These are phyloP conservation scores for Aristolochia fimbriata DNA, from an alignment of 164 flowering plant species.

Conservation along the genomic window DNA sequence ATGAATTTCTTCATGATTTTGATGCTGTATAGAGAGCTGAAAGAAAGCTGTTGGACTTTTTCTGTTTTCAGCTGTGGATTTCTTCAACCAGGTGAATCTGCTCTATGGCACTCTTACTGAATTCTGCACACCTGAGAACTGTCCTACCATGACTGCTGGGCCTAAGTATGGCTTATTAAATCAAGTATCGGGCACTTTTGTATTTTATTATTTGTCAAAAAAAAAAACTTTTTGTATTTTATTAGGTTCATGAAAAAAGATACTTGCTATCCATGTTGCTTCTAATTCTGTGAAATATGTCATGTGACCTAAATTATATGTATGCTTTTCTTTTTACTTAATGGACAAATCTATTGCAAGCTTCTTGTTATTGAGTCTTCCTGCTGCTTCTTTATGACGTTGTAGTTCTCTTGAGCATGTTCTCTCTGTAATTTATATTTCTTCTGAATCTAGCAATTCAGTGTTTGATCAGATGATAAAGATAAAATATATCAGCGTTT, in stretches of 20 bases:
- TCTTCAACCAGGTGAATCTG: conserved; percentile 99
- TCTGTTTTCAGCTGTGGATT: conserved; percentile 85
- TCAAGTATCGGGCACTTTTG: conserved; percentile 1
- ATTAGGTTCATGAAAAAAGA: conserved; percentile 3
- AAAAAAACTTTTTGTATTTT: conserved; percentile 3
- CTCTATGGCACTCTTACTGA: conserved; percentile 99
- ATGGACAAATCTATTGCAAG: too few relatives aligned
- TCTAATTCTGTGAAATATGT: too few relatives aligned
- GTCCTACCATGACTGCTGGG: conserved; percentile 99
- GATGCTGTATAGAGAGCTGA: conserved; percentile 10
- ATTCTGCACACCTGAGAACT: conserved; percentile 93
- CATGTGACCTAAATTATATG: too few relatives aligned
- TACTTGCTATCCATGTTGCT: not conserved
- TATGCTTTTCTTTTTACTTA: too few relatives aligned
- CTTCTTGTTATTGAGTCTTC: too few relatives aligned
- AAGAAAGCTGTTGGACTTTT: conserved; percentile 16
- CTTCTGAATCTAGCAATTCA: too few relatives aligned
- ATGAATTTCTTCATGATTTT: too few relatives aligned
- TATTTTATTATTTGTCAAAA: conserved; percentile 6
- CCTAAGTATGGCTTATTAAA: conserved; percentile 65
- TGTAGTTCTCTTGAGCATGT: too few relatives aligned
- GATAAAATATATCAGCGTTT: too few relatives aligned
- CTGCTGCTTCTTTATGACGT: too few relatives aligned
- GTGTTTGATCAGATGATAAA: too few relatives aligned
- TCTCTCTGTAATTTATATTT: too few relatives aligned